Conservation (phyloP, 805 yeast genomes). For the Wickerhamomyces hampshirensis region DNA sequence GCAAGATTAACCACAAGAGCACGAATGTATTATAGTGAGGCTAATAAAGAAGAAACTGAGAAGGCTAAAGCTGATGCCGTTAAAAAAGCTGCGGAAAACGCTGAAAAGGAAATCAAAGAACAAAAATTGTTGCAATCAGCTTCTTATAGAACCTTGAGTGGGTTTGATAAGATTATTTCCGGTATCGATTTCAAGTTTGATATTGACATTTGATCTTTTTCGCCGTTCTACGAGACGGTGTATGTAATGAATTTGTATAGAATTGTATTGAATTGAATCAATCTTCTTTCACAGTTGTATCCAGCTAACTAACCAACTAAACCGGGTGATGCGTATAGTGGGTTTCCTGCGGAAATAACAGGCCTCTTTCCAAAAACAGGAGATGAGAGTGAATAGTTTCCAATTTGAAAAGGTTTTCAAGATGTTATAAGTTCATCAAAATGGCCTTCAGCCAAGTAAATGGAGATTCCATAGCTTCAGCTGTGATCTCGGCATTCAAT, state of each 20-base stretch:
- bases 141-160: constrained; percentile 54
- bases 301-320: no score
- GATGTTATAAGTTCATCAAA: no score
- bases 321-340: no score
- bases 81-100: constrained; percentile 36
- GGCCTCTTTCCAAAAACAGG: no score
- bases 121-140: constrained; percentile 43
- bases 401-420: no score
- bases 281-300: no score
- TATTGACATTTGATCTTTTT: constrained; percentile 1
- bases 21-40: constrained; percentile 63
- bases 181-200: constrained; percentile 37
- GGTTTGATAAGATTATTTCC: constrained; percentile 46
- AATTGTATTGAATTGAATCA: no score
- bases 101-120: constrained; percentile 39
- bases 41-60: constrained; percentile 52
- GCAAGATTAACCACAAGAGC: constrained; percentile 85
- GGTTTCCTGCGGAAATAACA: no score
- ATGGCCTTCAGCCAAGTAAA: not conserved
- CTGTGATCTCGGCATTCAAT: constrained; percentile 6
- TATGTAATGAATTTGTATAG: not conserved
- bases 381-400: no score
- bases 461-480: constrained; percentile 4
- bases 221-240: no score
- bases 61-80: constrained; percentile 52